Conservation (phyloP, 192 early-diverging fungal genomes). For the Umbelopsis sp. region DNA sequence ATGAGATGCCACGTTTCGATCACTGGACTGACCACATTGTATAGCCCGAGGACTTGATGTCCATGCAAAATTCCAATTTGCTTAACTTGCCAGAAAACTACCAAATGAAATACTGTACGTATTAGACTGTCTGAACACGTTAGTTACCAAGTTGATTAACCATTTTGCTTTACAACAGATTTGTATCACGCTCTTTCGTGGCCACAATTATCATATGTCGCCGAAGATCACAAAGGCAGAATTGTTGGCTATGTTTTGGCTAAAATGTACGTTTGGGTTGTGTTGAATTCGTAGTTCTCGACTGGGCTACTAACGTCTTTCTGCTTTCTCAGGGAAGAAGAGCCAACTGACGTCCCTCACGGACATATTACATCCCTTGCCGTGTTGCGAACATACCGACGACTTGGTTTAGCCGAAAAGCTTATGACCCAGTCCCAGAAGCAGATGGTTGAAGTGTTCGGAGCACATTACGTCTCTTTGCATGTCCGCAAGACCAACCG, state of each 20-base stretch:
- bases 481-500: slow-evolving; percentile 94
- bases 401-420: slow-evolving; percentile 95
- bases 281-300: no score
- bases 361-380: slow-evolving; percentile 98
- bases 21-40: background rate
- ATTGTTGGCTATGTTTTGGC: slow-evolving; percentile 98
- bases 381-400: slow-evolving; percentile 95
- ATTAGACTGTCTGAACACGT: background rate
- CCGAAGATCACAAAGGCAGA: slow-evolving; percentile 87
- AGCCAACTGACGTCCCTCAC: slow-evolving; percentile 69
- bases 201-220: slow-evolving; percentile 95
- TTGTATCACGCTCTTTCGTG: slow-evolving; percentile 81
- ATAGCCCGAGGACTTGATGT: slow-evolving; percentile 83
- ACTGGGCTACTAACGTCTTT: background rate
- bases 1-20: background rate
- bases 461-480: slow-evolving; percentile 86
- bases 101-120: slow-evolving; percentile 97
- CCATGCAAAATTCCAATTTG: slow-evolving; percentile 98
- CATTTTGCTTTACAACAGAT: slow-evolving; percentile 43
- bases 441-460: slow-evolving; percentile 90
- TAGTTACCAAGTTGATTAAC: background rate
- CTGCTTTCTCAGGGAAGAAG: slow-evolving; percentile 77
- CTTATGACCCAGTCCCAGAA: slow-evolving; percentile 92
- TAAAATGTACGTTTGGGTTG: slow-evolving; percentile 74
- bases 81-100: slow-evolving; percentile 99